A percentile compares a stretch with the other conserved stretches of the same genome.
Conservation (phyloP, 345 rosid species). For the Corchorus capsularis region DNA sequence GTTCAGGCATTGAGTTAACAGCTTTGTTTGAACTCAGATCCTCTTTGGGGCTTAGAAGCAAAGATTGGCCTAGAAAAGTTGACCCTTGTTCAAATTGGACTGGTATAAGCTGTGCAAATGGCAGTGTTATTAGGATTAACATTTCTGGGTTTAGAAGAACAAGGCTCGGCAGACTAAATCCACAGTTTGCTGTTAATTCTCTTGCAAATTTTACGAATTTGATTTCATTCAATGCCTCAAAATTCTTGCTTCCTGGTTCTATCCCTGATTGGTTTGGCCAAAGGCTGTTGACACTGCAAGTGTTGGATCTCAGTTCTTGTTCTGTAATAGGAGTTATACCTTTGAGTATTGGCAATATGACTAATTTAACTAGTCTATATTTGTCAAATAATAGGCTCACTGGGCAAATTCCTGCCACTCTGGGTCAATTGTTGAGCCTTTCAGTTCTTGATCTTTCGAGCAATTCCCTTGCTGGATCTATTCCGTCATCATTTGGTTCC, state of each 20-base stretch:
- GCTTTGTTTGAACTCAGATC: constrained; percentile 87
- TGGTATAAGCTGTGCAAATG: constrained; percentile 65
- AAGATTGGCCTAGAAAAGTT: constrained; percentile 87
- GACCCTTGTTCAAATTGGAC: constrained; percentile 80
- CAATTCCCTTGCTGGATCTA: constrained; percentile 63
- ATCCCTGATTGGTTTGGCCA: constrained; percentile 84
- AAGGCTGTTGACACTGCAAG: constrained; percentile 51
- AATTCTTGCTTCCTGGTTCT: constrained; percentile 69
- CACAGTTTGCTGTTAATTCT: constrained; percentile 71
- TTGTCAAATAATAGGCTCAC: constrained; percentile 62
- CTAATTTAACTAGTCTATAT: constrained; percentile 55
- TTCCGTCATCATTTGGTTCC: constrained; percentile 65
- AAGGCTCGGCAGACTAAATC: constrained; percentile 70
- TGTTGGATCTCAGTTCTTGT: constrained; percentile 89
- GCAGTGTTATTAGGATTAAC: constrained; percentile 68
- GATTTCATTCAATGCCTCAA: constrained; percentile 75
- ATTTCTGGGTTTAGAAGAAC: constrained; percentile 91
- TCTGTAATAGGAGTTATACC: constrained; percentile 66
- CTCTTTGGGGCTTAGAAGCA: constrained; percentile 77
- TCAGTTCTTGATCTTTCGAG: constrained; percentile 64
- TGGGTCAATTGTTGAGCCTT: constrained; percentile 59
- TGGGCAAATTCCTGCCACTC: constrained; percentile 60
- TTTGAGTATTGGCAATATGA: constrained; percentile 64
- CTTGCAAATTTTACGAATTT: constrained; percentile 67
- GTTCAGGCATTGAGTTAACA: constrained; percentile 48